Percentiles rank a stretch among this genome's conserved stretches.
phyloP scores from a whole-genome alignment of 2,329 filamentous ascomycete species.

The Metarhizium brunneum region DNA sequence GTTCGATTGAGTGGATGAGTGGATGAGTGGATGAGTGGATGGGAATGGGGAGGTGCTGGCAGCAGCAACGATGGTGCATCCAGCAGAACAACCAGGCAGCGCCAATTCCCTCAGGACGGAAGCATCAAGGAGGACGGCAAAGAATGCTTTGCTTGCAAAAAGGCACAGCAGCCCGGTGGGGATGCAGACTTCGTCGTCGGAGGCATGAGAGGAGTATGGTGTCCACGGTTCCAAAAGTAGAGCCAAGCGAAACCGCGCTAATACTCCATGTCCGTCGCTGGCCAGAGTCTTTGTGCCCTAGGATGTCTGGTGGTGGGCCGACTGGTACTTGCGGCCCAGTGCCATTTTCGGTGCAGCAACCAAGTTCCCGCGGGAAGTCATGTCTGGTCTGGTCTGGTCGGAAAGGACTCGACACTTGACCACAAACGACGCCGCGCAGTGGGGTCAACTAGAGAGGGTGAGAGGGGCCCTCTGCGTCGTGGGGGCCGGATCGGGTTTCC shows the following conservation, averaged over 20 bases:
- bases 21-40: background rate
- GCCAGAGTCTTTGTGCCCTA: background rate
- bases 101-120: background rate
- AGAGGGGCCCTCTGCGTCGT: background rate
- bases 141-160: background rate
- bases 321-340: background rate
- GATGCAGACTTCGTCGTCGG: background rate
- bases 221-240: background rate
- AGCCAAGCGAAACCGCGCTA: background rate
- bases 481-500: too few species aligned
- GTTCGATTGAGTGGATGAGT: background rate
- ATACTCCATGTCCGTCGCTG: background rate
- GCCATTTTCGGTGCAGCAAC: background rate
- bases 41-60: background rate
- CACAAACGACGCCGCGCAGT: too few species aligned
- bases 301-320: too few species aligned
- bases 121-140: background rate
- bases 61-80: background rate
- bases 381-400: too few species aligned
- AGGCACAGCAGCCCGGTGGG: background rate
- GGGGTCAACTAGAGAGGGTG: background rate
- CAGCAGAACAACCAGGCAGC: background rate
- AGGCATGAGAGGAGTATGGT: background rate
- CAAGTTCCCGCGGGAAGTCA: background rate
- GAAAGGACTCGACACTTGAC: too few species aligned